Percentiles rank a stretch among this genome's conserved stretches.
Evolutionary conservation across 1,284 basidiomycete species (phyloP).

Genomic region (Blastosporella zonata): DNA sequence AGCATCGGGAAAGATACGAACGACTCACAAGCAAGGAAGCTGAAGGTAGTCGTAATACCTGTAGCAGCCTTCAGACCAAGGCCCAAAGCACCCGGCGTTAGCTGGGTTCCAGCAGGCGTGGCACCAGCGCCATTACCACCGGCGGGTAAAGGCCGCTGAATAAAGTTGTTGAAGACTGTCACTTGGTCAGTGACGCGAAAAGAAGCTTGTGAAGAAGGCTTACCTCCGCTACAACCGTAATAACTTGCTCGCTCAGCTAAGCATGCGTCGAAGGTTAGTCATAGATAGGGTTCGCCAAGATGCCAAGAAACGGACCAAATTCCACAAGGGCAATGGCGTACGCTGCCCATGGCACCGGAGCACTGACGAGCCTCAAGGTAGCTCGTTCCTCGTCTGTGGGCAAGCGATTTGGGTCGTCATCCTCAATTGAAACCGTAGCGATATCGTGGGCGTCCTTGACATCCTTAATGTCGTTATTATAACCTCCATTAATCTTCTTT

Average conservation of each 20-base stretch:
- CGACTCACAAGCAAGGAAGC: conserved; percentile 16
- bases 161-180: conserved; percentile 27
- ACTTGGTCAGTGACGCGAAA: background rate
- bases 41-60: conserved; percentile 20
- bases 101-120: conserved; percentile 32
- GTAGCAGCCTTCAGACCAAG: conserved; percentile 26
- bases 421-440: background rate
- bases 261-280: background rate
- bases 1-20: background rate
- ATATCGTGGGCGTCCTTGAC: background rate
- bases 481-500: background rate
- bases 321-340: conserved; percentile 17
- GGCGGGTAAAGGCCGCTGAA: conserved; percentile 30
- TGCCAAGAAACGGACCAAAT: conserved; percentile 11
- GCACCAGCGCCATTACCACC: conserved; percentile 40
- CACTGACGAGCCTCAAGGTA: conserved; percentile 16
- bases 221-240: conserved; percentile 18
- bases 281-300: background rate
- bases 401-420: conserved; percentile 8
- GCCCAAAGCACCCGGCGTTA: conserved; percentile 34
- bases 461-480: conserved; percentile 1
- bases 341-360: conserved; percentile 17
- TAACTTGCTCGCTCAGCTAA: conserved; percentile 19
- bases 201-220: background rate
- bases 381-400: conserved; percentile 18